Evolutionary conservation across 805 yeast species (phyloP), one percentile per base, ranked within the genome.

Genomic region (Candida parachauliodes): DNA sequence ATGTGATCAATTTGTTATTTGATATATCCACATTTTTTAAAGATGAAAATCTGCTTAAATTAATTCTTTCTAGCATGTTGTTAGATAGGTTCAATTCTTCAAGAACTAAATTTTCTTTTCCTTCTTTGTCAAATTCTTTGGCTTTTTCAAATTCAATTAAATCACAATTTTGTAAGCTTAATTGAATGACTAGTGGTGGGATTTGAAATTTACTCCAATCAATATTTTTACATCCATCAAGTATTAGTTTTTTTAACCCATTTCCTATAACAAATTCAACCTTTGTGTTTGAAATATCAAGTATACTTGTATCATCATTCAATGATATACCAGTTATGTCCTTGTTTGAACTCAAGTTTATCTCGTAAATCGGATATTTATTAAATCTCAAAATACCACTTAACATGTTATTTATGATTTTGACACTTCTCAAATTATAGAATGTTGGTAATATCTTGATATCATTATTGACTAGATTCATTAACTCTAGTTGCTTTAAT

Each of bases 161-260:
- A 16, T 23, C 31, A 32, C 43, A 40, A 27, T 26, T 21, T 16
- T 32, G 37, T 10, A 36, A 17, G 21, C 32, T 32, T 14, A 40
- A 37, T 3, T 40, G 35, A 16, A 23, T 11, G 8, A 31, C 31
- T n/a, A 12, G 28, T 3, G 24, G 14, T 26, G 43, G 43, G 24
- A 40, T 27, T 15, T 14, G 11, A 15, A 40, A 36, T 7, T 17
- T 14, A 10, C 29, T 27, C 39, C 39, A 31, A 25, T 31, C 32
- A 19, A 40, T 40, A 16, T 30, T 24, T n/a, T 22, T 31, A 26
- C 43, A 40, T 26, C 40, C 36, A 22, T 40, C 25, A 10, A 40
- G 15, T 17, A 20, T 24, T n/a, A 40, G 23, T 25, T 40, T 40
- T 1, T 27, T 32, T 14, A 40, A 31, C 8, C 37, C 33, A 23